Conservation (phyloP, 2,329 filamentous ascomycete species). For the Fusarium metavorans region DNA sequence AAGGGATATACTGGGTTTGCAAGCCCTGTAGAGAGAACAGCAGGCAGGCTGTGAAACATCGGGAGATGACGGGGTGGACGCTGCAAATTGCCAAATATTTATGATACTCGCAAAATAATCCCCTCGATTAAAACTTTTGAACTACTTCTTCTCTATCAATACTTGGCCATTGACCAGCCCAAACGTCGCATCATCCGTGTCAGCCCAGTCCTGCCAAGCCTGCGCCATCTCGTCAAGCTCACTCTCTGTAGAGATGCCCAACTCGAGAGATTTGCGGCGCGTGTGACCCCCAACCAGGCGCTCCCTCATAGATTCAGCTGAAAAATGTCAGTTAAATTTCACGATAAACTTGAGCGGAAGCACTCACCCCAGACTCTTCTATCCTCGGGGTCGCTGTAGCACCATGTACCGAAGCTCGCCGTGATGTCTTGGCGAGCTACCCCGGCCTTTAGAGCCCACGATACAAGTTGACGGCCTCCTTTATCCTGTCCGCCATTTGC, state of each 20-base stretch:
- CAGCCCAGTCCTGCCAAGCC: constrained; percentile 46
- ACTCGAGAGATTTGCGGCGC: constrained; percentile 40
- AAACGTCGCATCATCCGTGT: constrained; percentile 44
- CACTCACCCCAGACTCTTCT: constrained; percentile 44
- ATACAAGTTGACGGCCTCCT: constrained; percentile 45
- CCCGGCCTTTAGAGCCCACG: constrained; percentile 45
- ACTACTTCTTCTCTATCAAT: constrained; percentile 40
- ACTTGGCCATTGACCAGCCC: constrained; percentile 47
- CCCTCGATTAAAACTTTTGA: not conserved
- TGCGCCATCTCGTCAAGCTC: constrained; percentile 45
- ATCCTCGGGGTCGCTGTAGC: constrained; percentile 43
- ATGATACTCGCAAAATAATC: not conserved
- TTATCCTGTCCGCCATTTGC: constrained; percentile 44
- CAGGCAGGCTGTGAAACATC: not conserved
- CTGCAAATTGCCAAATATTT: not conserved
- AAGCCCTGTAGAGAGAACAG: not conserved
- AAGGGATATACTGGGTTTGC: not conserved
- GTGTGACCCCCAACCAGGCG: constrained; percentile 41
- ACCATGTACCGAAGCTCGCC: constrained; percentile 47
- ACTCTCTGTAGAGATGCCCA: constrained; percentile 39
- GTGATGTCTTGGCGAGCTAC: constrained; percentile 36
- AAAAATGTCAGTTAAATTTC: not conserved
- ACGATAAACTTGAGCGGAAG: fast-evolving
- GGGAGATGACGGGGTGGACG: not conserved
- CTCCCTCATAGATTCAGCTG: constrained; percentile 44